phyloP scores from a whole-genome alignment of 192 early-diverging fungal species.

The Coemansia sp. region DNA sequence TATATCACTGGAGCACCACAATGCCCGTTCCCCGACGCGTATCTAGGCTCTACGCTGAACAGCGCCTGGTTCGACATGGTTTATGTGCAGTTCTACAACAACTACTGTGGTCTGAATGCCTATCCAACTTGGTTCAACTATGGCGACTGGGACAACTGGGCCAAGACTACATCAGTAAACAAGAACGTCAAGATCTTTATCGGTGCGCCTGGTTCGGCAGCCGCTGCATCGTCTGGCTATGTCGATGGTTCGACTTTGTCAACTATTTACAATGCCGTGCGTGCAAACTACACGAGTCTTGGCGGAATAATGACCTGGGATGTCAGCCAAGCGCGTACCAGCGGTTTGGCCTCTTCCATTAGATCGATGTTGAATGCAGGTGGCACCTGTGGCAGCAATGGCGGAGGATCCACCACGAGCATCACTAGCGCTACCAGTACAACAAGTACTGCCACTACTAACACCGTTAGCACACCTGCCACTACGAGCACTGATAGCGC shows the following conservation, averaged over 20 bases:
- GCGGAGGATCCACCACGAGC: conserved; percentile 18
- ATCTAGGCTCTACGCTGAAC: conserved; percentile 58
- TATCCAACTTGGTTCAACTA: conserved; percentile 59
- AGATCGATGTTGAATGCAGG: conserved; percentile 25
- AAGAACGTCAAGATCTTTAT: conserved; percentile 60
- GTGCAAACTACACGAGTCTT: conserved; percentile 46
- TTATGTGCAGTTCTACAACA: conserved; percentile 70
- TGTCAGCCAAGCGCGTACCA: conserved; percentile 35
- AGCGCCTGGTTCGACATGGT: conserved; percentile 65
- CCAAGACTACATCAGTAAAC: conserved; percentile 56
- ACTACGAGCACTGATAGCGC: neutral
- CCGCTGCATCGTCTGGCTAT: conserved; percentile 56
- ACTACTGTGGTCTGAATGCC: conserved; percentile 59
- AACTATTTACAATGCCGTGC: conserved; percentile 42
- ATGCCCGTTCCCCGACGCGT: conserved; percentile 62
- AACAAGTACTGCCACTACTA: conserved; percentile 1
- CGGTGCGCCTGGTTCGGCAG: conserved; percentile 59
- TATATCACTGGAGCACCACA: conserved; percentile 62
- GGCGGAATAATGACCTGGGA: conserved; percentile 74
- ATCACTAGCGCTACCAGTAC: conserved; percentile 3
- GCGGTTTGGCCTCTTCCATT: conserved; percentile 33
- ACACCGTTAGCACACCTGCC: neutral
- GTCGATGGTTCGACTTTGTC: conserved; percentile 37
- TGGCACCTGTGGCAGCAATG: conserved; percentile 30
- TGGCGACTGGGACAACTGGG: conserved; percentile 63